Percentiles rank a stretch among this genome's conserved stretches.
phyloP scores from a whole-genome alignment of 768 basidiomycete genomes.

The Myochromella boudieri region DNA sequence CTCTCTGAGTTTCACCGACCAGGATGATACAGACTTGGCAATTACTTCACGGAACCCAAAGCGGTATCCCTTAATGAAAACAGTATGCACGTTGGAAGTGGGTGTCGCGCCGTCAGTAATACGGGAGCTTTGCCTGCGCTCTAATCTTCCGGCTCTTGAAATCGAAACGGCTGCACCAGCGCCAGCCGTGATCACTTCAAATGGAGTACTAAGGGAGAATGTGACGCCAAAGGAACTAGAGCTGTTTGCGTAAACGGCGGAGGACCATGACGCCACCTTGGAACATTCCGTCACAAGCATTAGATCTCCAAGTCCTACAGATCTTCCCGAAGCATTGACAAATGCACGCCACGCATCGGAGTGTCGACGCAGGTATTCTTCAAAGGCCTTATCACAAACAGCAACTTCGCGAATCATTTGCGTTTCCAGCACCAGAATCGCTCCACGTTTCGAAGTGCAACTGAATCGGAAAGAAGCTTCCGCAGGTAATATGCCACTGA shows the following conservation, averaged over 20 bases:
- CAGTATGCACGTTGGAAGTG: constrained; percentile 10
- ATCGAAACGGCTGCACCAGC: background rate
- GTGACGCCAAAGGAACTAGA: constrained; percentile 12
- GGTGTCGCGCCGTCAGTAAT: background rate
- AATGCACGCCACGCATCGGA: constrained; percentile 16
- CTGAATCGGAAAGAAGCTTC: constrained; percentile 12
- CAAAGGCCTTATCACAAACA: constrained; percentile 2
- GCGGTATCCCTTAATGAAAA: constrained; percentile 16
- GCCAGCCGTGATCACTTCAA: background rate
- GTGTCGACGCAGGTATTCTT: constrained; percentile 10
- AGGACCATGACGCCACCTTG: constrained; percentile 17
- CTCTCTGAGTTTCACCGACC: background rate
- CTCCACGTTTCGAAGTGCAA: constrained; percentile 13
- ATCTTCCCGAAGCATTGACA: constrained; percentile 1
- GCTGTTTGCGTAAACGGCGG: constrained; percentile 17
- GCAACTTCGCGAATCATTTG: constrained; percentile 11
- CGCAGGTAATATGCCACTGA: constrained; percentile 2
- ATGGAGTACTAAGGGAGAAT: constrained; percentile 10
- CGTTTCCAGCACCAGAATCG: constrained; percentile 15
- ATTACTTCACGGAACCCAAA: constrained; percentile 11
- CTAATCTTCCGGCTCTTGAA: constrained; percentile 8
- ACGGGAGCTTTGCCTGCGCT: background rate
- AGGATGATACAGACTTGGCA: constrained; percentile 1
- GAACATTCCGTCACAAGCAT: constrained; percentile 19
- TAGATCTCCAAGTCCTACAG: constrained; percentile 15